Conservation (phyloP, 495 filamentous ascomycete genomes). For the Daldinia vernicosa region DNA sequence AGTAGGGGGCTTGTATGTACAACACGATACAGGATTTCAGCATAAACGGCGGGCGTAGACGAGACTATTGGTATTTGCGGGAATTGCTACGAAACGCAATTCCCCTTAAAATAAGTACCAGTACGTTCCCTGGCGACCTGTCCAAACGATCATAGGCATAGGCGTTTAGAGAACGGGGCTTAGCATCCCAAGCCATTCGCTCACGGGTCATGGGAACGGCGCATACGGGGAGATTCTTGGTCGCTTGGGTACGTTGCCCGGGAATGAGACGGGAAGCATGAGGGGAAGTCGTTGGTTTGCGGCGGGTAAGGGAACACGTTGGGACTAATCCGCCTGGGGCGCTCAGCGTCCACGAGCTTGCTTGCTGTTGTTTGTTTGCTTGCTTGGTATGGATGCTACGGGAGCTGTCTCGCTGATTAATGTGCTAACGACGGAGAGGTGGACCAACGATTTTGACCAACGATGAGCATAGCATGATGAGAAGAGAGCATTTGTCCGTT, state of each 20-base stretch:
- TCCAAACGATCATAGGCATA: conserved; percentile 27
- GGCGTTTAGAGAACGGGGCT: conserved; percentile 33
- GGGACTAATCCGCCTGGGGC: background rate
- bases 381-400: conserved; percentile 1
- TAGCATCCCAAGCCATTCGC: conserved; percentile 39
- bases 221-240: conserved; percentile 16
- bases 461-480: conserved; percentile 26
- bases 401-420: conserved; percentile 2
- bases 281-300: background rate
- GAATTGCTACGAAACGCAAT: background rate
- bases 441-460: background rate
- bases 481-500: conserved; percentile 11
- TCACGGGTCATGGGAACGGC: conserved; percentile 29
- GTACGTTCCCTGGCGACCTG: conserved; percentile 2
- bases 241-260: conserved; percentile 31
- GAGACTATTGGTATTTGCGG: conserved; percentile 6
- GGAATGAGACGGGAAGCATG: conserved; percentile 5
- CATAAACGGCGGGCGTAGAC: conserved; percentile 25
- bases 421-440: conserved; percentile 13
- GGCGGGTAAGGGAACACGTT: conserved; percentile 1
- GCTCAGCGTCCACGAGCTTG: background rate
- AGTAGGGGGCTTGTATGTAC: conserved; percentile 23
- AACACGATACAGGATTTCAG: conserved; percentile 27
- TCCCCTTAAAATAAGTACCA: conserved; percentile 2
- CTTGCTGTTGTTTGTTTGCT: background rate